Base-by-base conservation (phyloP, 1,284 basidiomycete species). In the Malassezia equina region DNA sequence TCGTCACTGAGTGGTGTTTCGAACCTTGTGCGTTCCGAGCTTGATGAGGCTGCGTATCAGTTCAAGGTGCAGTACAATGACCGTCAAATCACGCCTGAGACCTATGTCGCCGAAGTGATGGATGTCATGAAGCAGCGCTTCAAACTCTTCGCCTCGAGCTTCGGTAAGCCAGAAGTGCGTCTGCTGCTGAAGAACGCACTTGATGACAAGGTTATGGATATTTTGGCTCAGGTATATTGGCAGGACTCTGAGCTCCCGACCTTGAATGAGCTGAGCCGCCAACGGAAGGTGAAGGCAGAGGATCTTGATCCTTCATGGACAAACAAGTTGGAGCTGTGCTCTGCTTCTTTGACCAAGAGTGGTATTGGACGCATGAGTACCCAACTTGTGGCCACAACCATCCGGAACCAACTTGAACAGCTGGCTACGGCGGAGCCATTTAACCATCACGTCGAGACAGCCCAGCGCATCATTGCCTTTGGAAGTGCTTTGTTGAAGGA, bases 41-140 rank as follows among this genome's bases (percentile, higher is more conserved):
- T 96, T 12, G 93, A 98, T 75, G 93, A 96, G 69, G 85, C 93
- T 1, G 84, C 84, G 25, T 99, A 99, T 76, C 91, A 96, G 76
- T 98, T 98, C 82, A 99, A 99, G 77, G 91, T 98, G 0, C 90
- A 96, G 76, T 99, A 98, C 80, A 98, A 99, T 73, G 94, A 99
- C 76, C 83, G 90, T 19, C 82, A 86, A 24, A 88, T 96, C 64
- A 87, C 88, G 0, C 84, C 94, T 11, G 94, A 99, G 75, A 90
- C 88, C 3, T 99, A 99, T 72, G 89, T 96, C 47, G 91, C 93
- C 15, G 94, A 98, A 77, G 90, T 90, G 2, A 85, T 96, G 77
- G 93, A 98, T 69, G 79, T 82, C 7, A 82, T 98, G 64, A 98
- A 99, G 77, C 81, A 83, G 0, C 83, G 86, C 42, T 93, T 99